Conservation (phyloP, 441 rosid genomes). For the Syzygium malaccense region DNA sequence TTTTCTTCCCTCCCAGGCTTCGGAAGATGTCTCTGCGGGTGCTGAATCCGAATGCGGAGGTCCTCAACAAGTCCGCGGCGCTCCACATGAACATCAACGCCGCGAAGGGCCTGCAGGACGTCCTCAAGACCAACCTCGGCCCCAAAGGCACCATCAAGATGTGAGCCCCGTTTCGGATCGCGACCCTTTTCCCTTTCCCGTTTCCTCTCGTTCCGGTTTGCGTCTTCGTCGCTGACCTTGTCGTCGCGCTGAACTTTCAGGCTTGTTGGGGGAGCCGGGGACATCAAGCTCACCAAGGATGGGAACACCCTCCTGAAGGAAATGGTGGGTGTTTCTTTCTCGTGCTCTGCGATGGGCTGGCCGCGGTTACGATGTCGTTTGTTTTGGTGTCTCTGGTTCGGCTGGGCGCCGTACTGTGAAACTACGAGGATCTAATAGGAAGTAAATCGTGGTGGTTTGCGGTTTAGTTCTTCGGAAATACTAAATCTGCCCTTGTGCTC, state of each 20-base stretch:
- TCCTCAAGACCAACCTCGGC: slow-evolving; percentile 88
- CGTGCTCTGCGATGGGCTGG: not conserved
- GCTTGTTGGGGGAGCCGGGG: slow-evolving; percentile 99
- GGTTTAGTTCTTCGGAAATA: not conserved
- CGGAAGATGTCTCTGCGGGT: slow-evolving; percentile 81
- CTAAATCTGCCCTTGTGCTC: not conserved
- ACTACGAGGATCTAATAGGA: not conserved
- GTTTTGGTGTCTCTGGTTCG: not conserved
- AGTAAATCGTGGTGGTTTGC: not conserved
- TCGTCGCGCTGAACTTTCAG: slow-evolving; percentile 19
- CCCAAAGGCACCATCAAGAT: slow-evolving; percentile 98
- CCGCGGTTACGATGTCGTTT: not conserved
- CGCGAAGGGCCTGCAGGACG: slow-evolving; percentile 93
- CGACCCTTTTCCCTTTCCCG: not conserved
- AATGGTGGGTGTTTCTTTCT: slow-evolving; percentile 41
- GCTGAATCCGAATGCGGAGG: slow-evolving; percentile 95
- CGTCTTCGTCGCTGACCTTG: not conserved
- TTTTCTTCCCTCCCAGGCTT: not conserved
- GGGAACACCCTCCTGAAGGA: slow-evolving; percentile 93
- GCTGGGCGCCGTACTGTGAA: not conserved
- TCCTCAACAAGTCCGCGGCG: slow-evolving; percentile 97
- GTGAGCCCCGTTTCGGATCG: slow-evolving; percentile 17
- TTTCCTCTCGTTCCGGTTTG: too few species aligned
- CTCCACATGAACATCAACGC: slow-evolving; percentile 98
- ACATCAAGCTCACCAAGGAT: slow-evolving; percentile 93